Evolutionary conservation across 169 alveolate species (phyloP), one percentile per base, ranked within the genome.

Genomic region (Eimeria sp.): DNA sequence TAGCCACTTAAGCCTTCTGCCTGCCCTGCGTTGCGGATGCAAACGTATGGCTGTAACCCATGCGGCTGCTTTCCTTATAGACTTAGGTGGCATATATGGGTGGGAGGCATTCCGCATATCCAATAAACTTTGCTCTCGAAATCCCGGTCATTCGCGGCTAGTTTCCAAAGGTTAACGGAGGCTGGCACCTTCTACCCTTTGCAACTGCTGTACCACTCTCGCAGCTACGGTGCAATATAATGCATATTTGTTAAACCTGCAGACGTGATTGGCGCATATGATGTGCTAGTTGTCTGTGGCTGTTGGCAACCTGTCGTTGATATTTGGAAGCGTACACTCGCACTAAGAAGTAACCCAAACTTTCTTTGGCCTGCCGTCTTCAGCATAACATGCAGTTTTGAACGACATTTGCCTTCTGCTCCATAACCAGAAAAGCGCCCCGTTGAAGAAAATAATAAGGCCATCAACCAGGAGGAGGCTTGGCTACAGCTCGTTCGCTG

Each of bases 401-500:
- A 16, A 33, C n/a, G 52, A 9, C 46, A 71, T 30, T 37, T 37
- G 30, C 8, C 6, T 16, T 74, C 25, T 40, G 54, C 4, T 74
- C 18, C 25, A 33, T 11, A 27, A 18, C 83, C 83, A 11, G 33
- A 37, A 11, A 16, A 74, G 83, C 56, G 16, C 6, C 30, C 83
- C 43, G 58, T 14, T 74, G 83, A 30, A 37, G 33, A 74, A 74
- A 37, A 30, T 33, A 37, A 20, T 56, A 40, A 14, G 30, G 58
- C 54, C 16, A 30, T 8, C 43, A 40, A 40, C 4, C 20, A 1
- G 14, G 54, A 9, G 14, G n/a, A 11, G 4, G 54, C 25, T 68
- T 40, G 16, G 58, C 33, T 74, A 74, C 83, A 74, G 83, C 83
- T 74, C 83, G 56, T 40, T 74, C 56, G 20, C 83, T 3, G 56